These are phyloP conservation scores for Oryza glumipatula DNA, from an alignment of 176 grass and related monocot genomes.

Conservation along the genomic window DNA sequence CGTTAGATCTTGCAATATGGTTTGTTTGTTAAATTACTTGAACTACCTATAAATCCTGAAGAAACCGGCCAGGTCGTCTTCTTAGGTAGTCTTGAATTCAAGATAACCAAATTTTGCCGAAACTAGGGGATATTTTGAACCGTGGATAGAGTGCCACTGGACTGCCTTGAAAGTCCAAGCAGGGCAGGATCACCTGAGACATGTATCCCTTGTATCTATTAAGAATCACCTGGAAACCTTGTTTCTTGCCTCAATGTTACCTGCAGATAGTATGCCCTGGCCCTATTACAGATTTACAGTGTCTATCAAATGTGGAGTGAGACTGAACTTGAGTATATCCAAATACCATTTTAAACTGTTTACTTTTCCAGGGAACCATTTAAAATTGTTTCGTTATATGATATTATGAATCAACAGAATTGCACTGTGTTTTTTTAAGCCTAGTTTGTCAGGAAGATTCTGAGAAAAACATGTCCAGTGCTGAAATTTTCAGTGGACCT, in stretches of 20 bases:
- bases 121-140: background rate
- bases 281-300: background rate
- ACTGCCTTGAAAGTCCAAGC: background rate
- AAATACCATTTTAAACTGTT: background rate
- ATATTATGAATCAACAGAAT: too few relatives aligned
- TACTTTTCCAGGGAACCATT: too few relatives aligned
- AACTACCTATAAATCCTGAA: background rate
- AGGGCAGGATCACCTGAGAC: background rate
- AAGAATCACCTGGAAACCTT: constrained; percentile 11
- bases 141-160: too few relatives aligned
- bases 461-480: too few relatives aligned
- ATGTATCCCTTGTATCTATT: background rate
- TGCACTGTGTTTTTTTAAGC: background rate
- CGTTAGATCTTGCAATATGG: background rate
- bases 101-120: background rate
- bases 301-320: background rate
- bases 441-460: background rate
- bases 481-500: constrained; percentile 27
- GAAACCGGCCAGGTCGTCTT: too few relatives aligned
- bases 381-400: too few relatives aligned
- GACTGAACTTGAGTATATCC: background rate
- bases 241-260: background rate
- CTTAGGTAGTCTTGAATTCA: too few relatives aligned
- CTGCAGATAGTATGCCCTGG: background rate
- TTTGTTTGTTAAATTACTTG: background rate